phyloP scores from a whole-genome alignment of 441 rosid genomes.

The Croton setiger region DNA sequence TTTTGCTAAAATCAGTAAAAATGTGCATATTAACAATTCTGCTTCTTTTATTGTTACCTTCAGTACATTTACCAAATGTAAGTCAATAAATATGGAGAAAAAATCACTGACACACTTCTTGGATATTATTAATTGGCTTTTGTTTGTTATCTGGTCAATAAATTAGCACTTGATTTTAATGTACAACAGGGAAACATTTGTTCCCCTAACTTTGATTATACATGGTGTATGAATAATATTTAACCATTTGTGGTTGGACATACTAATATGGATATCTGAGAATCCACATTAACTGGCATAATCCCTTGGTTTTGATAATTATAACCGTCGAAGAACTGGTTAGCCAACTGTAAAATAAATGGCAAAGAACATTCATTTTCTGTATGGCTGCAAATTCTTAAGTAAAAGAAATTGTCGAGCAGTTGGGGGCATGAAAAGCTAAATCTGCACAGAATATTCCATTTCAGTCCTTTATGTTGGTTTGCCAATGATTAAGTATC shows the following conservation, averaged over 20 bases:
- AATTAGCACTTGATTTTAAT: not conserved
- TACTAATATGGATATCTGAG: not conserved
- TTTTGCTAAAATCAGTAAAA: not conserved
- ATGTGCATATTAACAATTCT: not conserved
- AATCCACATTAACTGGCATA: not conserved
- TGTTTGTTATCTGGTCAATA: not conserved
- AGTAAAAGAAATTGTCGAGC: not conserved
- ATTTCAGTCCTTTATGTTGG: not conserved
- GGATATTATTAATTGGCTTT: not conserved
- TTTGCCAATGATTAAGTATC: not conserved
- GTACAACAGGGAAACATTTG: not conserved
- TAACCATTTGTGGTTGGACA: not conserved
- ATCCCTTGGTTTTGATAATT: not conserved
- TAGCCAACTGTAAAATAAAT: not conserved
- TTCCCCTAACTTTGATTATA: not conserved
- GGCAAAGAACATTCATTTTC: not conserved
- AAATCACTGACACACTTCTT: not conserved
- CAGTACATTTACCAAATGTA: constrained; percentile 1
- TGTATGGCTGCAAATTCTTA: too few relatives aligned
- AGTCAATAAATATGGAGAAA: not conserved
- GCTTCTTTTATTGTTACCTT: not conserved
- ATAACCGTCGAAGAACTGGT: not conserved
- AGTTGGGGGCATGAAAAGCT: not conserved
- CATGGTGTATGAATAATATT: not conserved
- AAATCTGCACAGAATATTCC: not conserved